A percentile compares a stretch with the other conserved stretches of the same genome.
phyloP scores from a whole-genome alignment of 2,329 filamentous ascomycete genomes.

The Fusarium proliferatum region DNA sequence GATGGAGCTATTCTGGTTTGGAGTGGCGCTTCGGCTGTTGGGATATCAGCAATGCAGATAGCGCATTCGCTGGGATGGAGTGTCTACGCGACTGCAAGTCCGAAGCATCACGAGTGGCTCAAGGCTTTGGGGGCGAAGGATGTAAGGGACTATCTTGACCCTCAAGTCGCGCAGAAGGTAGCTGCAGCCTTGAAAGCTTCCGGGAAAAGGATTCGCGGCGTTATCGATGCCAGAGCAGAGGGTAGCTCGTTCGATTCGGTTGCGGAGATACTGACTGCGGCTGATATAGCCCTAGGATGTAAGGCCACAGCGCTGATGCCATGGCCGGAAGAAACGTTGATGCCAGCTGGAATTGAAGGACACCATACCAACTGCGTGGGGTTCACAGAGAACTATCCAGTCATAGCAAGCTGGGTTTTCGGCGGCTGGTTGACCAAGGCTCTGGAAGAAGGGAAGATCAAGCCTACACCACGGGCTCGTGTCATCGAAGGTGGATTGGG shows the following conservation, averaged over 20 bases:
- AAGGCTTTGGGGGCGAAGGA: background rate
- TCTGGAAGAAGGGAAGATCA: background rate
- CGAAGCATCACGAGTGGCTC: conserved; percentile 20
- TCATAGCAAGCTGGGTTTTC: background rate
- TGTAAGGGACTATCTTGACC: background rate
- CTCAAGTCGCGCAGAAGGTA: background rate
- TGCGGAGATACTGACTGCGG: fast-evolving
- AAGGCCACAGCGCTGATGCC: background rate
- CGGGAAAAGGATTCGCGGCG: background rate
- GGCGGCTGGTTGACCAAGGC: background rate
- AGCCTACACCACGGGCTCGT: background rate
- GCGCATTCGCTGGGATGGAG: conserved; percentile 18
- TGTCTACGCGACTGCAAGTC: conserved; percentile 24
- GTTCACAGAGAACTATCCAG: fast-evolving
- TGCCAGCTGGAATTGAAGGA: background rate
- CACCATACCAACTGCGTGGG: background rate
- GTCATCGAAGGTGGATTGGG: background rate
- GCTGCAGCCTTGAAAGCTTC: fast-evolving
- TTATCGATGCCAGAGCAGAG: background rate
- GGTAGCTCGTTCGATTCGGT: background rate
- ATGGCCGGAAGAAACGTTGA: fast-evolving
- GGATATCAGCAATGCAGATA: conserved; percentile 24
- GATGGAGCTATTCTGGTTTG: conserved; percentile 44
- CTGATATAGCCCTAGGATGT: fast-evolving
- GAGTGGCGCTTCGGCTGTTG: conserved; percentile 47